Evolutionary conservation across 2,329 filamentous ascomycete species (phyloP).

Genomic region (Fusarium succisae): DNA sequence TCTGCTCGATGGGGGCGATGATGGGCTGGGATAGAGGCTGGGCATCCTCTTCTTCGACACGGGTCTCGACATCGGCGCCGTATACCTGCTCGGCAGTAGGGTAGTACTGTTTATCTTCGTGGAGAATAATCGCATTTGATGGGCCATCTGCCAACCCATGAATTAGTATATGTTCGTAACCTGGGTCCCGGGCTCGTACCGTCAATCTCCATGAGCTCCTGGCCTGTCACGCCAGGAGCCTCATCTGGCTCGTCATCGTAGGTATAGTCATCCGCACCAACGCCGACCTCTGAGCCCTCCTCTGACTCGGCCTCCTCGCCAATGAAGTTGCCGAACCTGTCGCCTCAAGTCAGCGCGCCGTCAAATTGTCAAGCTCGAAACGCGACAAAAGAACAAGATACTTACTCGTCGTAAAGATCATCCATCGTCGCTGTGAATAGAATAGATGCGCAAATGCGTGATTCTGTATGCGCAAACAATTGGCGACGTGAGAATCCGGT

Average conservation of each 20-base stretch:
- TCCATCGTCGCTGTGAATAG: constrained; percentile 69
- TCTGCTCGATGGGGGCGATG: constrained; percentile 89
- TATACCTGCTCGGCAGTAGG: constrained; percentile 97
- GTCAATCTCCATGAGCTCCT: constrained; percentile 95
- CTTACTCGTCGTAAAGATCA: constrained; percentile 94
- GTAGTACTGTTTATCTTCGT: constrained; percentile 99
- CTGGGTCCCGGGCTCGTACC: constrained; percentile 56
- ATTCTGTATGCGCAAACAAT: constrained; percentile 24
- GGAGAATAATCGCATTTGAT: constrained; percentile 95
- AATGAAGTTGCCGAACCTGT: constrained; percentile 96
- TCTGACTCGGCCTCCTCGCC: constrained; percentile 89
- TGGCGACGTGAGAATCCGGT: constrained; percentile 29
- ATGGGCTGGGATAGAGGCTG: constrained; percentile 93
- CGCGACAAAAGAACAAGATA: neutral
- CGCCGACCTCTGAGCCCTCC: constrained; percentile 81
- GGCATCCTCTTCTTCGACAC: constrained; percentile 97
- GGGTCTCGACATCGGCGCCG: constrained; percentile 90
- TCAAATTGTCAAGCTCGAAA: constrained; percentile 16
- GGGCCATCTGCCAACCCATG: constrained; percentile 69
- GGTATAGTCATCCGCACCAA: constrained; percentile 78
- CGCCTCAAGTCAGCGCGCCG: constrained; percentile 33
- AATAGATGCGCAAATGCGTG: constrained; percentile 20
- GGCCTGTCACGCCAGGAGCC: constrained; percentile 70
- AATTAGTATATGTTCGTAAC: constrained; percentile 7
- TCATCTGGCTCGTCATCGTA: constrained; percentile 81